Evolutionary conservation across 2,329 filamentous ascomycete species (phyloP).

Genomic region (Coccinonectria pachysandricola): DNA sequence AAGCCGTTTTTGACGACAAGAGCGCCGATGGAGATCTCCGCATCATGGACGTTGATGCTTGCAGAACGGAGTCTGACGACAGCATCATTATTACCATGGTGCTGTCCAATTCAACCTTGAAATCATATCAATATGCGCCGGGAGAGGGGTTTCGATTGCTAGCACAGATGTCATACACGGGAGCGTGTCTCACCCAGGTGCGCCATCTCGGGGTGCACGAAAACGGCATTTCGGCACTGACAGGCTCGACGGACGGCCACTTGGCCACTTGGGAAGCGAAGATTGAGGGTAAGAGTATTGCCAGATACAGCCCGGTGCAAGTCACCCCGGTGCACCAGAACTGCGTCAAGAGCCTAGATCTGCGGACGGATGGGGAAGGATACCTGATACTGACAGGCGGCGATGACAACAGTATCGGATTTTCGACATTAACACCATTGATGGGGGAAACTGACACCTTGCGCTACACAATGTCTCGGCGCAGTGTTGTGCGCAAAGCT

Average conservation of each 20-base stretch:
- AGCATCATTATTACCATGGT: constrained; percentile 56
- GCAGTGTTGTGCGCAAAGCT: constrained; percentile 33
- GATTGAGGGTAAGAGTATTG: constrained; percentile 1
- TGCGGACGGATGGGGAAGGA: constrained; percentile 23
- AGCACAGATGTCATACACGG: constrained; percentile 51
- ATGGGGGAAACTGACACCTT: constrained; percentile 7
- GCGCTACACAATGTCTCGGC: constrained; percentile 14
- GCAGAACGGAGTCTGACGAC: constrained; percentile 10
- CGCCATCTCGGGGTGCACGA: constrained; percentile 28
- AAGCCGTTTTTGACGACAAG: constrained; percentile 42
- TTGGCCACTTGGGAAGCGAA: constrained; percentile 31
- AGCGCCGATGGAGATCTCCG: constrained; percentile 55
- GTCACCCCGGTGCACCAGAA: constrained; percentile 61
- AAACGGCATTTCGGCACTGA: constrained; percentile 38
- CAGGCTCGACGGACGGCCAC: constrained; percentile 73
- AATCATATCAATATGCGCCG: constrained; percentile 42
- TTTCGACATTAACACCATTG: constrained; percentile 30
- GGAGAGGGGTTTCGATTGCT: constrained; percentile 36
- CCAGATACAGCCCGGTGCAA: constrained; percentile 19
- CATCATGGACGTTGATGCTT: constrained; percentile 68
- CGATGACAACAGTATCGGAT: constrained; percentile 73
- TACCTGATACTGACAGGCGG: constrained; percentile 63
- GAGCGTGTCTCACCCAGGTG: constrained; percentile 64
- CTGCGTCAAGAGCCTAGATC: constrained; percentile 58
- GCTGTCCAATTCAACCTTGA: constrained; percentile 75